Conservation (phyloP, 257 asterid genomes). For the Paraleonurus japonicus region DNA sequence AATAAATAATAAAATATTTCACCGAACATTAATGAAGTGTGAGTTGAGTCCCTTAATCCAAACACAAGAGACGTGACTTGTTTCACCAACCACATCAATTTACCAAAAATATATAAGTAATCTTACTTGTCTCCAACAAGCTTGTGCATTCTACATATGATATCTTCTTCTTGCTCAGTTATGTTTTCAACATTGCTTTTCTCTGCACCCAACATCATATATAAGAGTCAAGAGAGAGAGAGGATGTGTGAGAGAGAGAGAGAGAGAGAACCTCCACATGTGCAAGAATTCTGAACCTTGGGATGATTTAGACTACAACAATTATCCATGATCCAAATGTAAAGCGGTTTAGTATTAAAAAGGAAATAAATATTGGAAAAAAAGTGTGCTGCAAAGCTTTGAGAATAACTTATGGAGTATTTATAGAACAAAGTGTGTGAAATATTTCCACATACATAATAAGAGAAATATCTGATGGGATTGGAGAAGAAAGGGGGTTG, state of each 20-base stretch:
- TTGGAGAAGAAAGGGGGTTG: not conserved
- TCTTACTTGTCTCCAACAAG: conserved; percentile 76
- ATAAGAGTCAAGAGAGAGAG: not conserved
- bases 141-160: conserved; percentile 65
- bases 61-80: too few species aligned
- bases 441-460: not conserved
- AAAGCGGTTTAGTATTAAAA: not conserved
- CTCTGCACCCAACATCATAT: conserved; percentile 32
- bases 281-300: conserved; percentile 19
- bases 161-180: conserved; percentile 67
- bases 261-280: conserved; percentile 16
- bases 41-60: too few species aligned
- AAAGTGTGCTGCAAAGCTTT: not conserved
- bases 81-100: too few species aligned
- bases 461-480: not conserved
- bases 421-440: not conserved
- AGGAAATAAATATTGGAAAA: not conserved
- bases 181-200: conserved; percentile 43
- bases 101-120: too few species aligned
- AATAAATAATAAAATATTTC: not conserved
- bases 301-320: conserved; percentile 13
- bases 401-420: conserved; percentile 10
- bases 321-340: conserved; percentile 24
- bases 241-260: not conserved
- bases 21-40: not conserved